Conservation (phyloP, 768 basidiomycete species). For the Hemileccinum impolitum region DNA sequence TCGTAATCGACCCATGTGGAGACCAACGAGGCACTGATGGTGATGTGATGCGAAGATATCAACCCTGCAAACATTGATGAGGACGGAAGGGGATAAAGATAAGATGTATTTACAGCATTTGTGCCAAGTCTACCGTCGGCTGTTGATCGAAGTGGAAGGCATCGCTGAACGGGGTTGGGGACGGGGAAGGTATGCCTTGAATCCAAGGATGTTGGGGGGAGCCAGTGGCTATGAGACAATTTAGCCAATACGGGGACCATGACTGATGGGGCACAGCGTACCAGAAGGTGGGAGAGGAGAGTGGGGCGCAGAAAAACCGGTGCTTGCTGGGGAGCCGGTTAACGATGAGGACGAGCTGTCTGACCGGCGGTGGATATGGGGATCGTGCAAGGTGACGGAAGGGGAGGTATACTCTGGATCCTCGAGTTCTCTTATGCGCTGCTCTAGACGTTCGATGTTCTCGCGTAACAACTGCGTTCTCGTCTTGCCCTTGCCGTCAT, state of each 20-base stretch:
- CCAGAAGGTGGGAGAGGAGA: constrained; percentile 59
- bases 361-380: constrained; percentile 42
- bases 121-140: constrained; percentile 57
- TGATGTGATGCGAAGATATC: constrained; percentile 75
- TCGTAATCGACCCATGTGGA: constrained; percentile 63
- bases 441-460: constrained; percentile 69
- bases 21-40: constrained; percentile 68
- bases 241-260: constrained; percentile 2
- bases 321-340: constrained; percentile 47
- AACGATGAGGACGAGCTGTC: constrained; percentile 55
- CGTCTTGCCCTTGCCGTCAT: constrained; percentile 82
- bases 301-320: constrained; percentile 50
- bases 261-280: constrained; percentile 21
- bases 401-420: constrained; percentile 69
- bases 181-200: constrained; percentile 46
- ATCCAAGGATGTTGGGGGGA: constrained; percentile 55
- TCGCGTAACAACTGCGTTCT: constrained; percentile 77
- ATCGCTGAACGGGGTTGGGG: constrained; percentile 53
- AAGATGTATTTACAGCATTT: constrained; percentile 53
- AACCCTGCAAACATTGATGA: constrained; percentile 42
- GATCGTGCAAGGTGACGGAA: constrained; percentile 68
- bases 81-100: constrained; percentile 3
- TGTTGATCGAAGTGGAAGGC: constrained; percentile 43
- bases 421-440: constrained; percentile 70
- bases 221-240: constrained; percentile 34